phyloP scores from a whole-genome alignment of 345 rosid species.

The Eucalyptus pauciflora region DNA sequence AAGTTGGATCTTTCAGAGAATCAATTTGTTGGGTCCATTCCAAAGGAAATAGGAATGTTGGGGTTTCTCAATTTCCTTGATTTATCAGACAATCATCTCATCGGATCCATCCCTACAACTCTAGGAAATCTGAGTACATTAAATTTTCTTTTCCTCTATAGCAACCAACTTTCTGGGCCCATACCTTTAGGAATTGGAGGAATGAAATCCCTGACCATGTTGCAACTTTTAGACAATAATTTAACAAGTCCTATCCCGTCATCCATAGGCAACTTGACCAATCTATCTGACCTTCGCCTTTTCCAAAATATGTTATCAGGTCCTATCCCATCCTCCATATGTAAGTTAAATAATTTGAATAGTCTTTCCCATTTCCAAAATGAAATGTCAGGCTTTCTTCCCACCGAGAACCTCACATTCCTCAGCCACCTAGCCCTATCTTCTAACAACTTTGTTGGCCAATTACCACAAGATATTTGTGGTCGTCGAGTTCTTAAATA shows the following conservation, averaged over 20 bases:
- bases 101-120: not conserved
- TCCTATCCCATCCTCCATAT: not conserved
- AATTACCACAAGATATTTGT: too few species aligned
- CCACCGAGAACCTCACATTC: not conserved
- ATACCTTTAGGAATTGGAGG: not conserved
- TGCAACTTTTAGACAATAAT: not conserved
- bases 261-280: not conserved
- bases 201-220: not conserved
- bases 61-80: not conserved
- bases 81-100: rapidly evolving
- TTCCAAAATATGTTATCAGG: too few species aligned
- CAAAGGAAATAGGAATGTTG: not conserved
- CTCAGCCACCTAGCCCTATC: not conserved
- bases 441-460: too few species aligned
- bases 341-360: not conserved
- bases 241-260: not conserved
- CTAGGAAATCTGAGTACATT: not conserved
- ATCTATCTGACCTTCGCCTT: too few species aligned
- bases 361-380: not conserved
- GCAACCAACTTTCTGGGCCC: not conserved
- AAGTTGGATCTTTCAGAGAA: rapidly evolving
- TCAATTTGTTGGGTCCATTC: not conserved
- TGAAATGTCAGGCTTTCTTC: not conserved
- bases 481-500: rapidly evolving
- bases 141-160: rapidly evolving